Evolutionary conservation across 2,329 filamentous ascomycete species (phyloP), one percentile per base, ranked within the genome.

Genomic region (Cytospora mali): DNA sequence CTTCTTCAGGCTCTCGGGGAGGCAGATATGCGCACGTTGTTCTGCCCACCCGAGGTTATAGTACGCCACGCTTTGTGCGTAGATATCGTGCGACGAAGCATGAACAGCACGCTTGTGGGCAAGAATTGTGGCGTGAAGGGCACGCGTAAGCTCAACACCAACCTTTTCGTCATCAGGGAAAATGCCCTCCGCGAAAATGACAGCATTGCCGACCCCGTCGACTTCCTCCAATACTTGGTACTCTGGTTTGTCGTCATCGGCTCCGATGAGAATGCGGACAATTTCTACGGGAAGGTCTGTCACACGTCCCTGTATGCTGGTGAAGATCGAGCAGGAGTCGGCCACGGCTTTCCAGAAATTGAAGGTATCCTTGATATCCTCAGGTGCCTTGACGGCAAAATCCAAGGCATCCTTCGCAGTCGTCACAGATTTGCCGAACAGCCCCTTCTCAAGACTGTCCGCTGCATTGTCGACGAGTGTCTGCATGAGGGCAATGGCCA

Each of bases 1-100:
- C 70, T 86, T 87, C 39, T 77, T 79, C 53, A 82, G 70, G 3
- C 75, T 72, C 1, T 74, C 73, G 39, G 82, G 83, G 23, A 92
- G 79, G 70, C 87, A 91, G 13, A 81, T 78, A 71, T 96, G 91
- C 0, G 93, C 91, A 51, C 89, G 86, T 72, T 95, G 87, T 74
- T 99, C 95, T 1, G 92, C 91, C 91, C 93, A 98, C 49, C 95
- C 95, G 21, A 99, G 80, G 71, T 99, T 99, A 76, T 97, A 99
- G 83, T 94, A 95, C 0, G 93, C 92, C n/a, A 98, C 91, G 1
- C 95, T 92, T 75, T 96, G 93, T 4, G 94, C 93, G 73, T 97
- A 91, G 9, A 86, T 74, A 71, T 99, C 93, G 63, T 88, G 80
- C 0, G 87, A 79, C 18, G 89, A 89, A 46, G 88, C 84, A 68